A percentile compares a stretch with the other conserved stretches of the same genome.
Evolutionary conservation across 1,139 yeast genomes (phyloP).

Genomic region (Candida neerlandica): DNA sequence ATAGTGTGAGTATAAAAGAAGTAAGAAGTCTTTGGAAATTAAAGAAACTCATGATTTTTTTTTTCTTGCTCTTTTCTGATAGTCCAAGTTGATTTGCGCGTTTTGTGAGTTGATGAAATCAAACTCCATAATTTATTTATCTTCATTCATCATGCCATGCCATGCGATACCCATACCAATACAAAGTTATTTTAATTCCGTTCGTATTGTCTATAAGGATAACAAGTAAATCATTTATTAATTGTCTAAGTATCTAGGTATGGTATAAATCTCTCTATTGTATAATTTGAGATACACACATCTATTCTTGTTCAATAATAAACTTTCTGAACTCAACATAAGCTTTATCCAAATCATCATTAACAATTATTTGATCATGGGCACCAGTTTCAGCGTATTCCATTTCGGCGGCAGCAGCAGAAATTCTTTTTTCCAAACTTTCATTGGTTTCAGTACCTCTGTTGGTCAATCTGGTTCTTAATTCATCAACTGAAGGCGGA

Average conservation of each 20-base stretch:
- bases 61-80: not conserved
- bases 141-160: not conserved
- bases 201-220: too few species aligned
- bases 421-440: slow-evolving; percentile 76
- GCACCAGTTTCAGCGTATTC: slow-evolving; percentile 90
- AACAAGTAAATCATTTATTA: too few species aligned
- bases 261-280: not conserved
- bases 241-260: not conserved
- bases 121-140: too few species aligned
- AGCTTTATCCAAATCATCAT: slow-evolving; percentile 89
- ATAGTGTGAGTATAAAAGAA: slow-evolving; percentile 2
- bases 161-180: too few species aligned
- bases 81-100: not conserved
- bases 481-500: slow-evolving; percentile 86
- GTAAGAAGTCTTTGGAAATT: not conserved
- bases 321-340: slow-evolving; percentile 78
- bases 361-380: slow-evolving; percentile 85
- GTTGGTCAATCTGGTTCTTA: slow-evolving; percentile 71
- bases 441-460: slow-evolving; percentile 96
- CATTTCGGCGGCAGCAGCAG: slow-evolving; percentile 85
- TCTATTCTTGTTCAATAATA: slow-evolving; percentile 45
- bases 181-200: too few species aligned
- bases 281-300: too few species aligned
- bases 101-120: not conserved
- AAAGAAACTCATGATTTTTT: not conserved